phyloP scores from a whole-genome alignment of 106 monocot genomes.

The Gastrodia elata region DNA sequence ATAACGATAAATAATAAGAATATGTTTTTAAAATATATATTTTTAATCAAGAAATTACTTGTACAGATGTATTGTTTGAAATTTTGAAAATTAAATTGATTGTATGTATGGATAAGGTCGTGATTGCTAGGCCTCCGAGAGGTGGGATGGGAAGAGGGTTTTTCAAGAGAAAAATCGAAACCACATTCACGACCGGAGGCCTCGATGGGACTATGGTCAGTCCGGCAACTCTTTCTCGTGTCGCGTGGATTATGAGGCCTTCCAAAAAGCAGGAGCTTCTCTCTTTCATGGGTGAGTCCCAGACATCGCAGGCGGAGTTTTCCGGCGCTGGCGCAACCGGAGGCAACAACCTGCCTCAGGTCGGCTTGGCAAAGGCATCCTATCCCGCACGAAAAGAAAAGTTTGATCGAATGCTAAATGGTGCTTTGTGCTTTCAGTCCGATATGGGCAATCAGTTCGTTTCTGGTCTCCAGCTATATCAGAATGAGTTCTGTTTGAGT shows the following conservation, averaged over 20 bases:
- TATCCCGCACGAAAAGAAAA: background rate
- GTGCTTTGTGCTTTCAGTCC: background rate
- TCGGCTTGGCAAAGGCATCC: background rate
- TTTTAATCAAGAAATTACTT: no score
- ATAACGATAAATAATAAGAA: no score
- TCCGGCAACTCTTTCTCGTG: background rate
- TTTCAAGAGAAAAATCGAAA: no score
- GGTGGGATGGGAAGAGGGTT: background rate
- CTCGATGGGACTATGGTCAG: background rate
- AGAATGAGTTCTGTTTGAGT: background rate
- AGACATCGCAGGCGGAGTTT: background rate
- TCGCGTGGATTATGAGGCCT: background rate
- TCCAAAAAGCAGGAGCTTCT: background rate
- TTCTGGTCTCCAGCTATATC: background rate
- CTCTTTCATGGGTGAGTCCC: background rate
- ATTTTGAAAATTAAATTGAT: no score
- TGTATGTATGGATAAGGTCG: no score
- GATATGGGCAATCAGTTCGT: background rate
- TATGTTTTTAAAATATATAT: no score
- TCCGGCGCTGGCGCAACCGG: background rate
- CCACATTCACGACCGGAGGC: background rate
- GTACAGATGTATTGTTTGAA: no score
- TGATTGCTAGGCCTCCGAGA: background rate
- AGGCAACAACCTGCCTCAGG: background rate
- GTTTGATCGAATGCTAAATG: background rate